Conservation (phyloP, 2,329 filamentous ascomycete species). For the Talaromyces amestolkiae region DNA sequence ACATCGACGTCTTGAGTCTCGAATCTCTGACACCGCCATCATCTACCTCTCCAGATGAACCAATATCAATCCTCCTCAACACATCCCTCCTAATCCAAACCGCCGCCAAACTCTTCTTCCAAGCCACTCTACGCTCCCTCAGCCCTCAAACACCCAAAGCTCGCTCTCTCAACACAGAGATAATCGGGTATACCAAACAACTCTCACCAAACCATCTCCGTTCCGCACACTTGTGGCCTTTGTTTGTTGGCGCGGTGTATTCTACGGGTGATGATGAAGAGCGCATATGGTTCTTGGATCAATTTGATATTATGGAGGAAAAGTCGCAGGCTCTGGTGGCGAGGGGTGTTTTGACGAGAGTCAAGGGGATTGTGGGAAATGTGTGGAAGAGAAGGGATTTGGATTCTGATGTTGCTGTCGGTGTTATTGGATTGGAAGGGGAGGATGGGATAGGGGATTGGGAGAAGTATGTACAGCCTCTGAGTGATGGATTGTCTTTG, state of each 20-base stretch:
- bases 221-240: conserved; percentile 20
- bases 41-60: neutral
- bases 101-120: conserved; percentile 19
- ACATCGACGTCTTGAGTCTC: neutral
- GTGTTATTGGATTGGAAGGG: neutral
- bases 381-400: conserved; percentile 22
- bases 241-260: conserved; percentile 21
- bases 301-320: conserved; percentile 17
- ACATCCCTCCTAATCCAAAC: conserved; percentile 20
- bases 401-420: conserved; percentile 2
- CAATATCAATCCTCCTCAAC: conserved; percentile 15
- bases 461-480: conserved; percentile 21
- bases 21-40: neutral
- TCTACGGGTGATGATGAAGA: conserved; percentile 20
- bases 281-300: conserved; percentile 20
- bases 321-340: conserved; percentile 17
- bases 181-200: conserved; percentile 17
- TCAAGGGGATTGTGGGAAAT: conserved; percentile 20
- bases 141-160: conserved; percentile 11
- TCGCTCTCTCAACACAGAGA: conserved; percentile 11
- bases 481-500: conserved; percentile 20
- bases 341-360: conserved; percentile 14
- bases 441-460: conserved; percentile 14
- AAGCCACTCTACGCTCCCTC: conserved; percentile 19
- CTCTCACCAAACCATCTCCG: conserved; percentile 19